These are phyloP conservation scores for Vaccinium myrtillus DNA, from an alignment of 148 eudicot genomes.

Conservation along the genomic window DNA sequence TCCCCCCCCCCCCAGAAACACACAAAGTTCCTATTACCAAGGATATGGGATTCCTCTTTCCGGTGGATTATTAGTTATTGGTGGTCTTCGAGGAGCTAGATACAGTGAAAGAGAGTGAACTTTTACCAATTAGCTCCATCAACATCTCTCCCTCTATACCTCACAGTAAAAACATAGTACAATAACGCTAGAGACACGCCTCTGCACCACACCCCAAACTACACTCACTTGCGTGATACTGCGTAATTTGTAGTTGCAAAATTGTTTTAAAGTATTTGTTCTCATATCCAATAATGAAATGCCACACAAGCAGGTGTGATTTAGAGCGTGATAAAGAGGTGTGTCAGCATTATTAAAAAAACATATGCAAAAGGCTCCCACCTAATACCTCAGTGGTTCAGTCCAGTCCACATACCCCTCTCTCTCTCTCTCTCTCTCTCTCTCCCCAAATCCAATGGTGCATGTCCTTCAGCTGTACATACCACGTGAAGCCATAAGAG, in stretches of 20 bases:
- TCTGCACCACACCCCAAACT: no score
- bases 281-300: no score
- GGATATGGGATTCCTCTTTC: conserved; percentile 1
- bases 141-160: not conserved
- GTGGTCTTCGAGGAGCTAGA: not conserved
- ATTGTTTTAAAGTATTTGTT: no score
- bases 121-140: not conserved
- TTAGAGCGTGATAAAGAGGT: no score
- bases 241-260: no score
- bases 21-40: no score
- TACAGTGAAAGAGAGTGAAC: not conserved
- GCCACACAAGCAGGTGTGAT: no score
- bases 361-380: not conserved
- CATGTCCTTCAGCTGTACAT: conserved; percentile 27
- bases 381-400: no score
- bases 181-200: no score
- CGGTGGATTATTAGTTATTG: not conserved
- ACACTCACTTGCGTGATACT: no score
- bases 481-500: conserved; percentile 42
- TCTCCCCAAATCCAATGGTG: conserved; percentile 14
- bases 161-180: no score
- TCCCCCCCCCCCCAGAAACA: no score
- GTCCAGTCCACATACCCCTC: not conserved
- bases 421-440: conserved; percentile 16
- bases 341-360: not conserved